Conservation (phyloP, 2,329 filamentous ascomycete species). For the Alternaria ventricosa region DNA sequence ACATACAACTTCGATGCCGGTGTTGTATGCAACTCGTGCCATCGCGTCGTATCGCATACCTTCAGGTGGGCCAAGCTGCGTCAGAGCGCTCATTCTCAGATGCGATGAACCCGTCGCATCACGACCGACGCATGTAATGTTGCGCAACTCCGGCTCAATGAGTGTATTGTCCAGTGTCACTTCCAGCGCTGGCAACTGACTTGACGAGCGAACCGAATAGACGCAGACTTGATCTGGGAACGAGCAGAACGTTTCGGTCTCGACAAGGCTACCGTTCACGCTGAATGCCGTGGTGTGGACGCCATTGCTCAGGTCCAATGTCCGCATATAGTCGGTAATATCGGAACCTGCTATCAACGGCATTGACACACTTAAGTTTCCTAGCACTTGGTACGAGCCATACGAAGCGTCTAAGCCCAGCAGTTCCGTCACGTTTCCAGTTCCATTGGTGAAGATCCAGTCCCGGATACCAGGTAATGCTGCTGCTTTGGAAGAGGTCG, state of each 20-base stretch:
- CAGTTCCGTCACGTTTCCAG: constrained; percentile 51
- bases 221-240: constrained; percentile 52
- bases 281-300: constrained; percentile 44
- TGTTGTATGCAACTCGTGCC: constrained; percentile 34
- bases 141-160: constrained; percentile 34
- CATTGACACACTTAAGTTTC: constrained; percentile 54
- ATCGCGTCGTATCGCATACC: constrained; percentile 56
- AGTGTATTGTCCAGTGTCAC: constrained; percentile 55
- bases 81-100: constrained; percentile 35
- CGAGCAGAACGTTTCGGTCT: constrained; percentile 55
- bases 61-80: constrained; percentile 50
- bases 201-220: constrained; percentile 43
- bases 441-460: constrained; percentile 58
- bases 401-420: constrained; percentile 51
- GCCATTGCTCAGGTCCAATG: constrained; percentile 55
- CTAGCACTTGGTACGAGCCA: constrained; percentile 57
- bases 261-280: constrained; percentile 39
- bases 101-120: constrained; percentile 42
- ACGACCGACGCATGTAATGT: constrained; percentile 42
- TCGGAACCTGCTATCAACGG: constrained; percentile 25
- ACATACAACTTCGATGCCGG: constrained; percentile 20
- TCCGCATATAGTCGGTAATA: constrained; percentile 46
- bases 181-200: constrained; percentile 50
- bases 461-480: constrained; percentile 54
- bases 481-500: constrained; percentile 41